These are phyloP conservation scores for Colletotrichum sojae DNA, from an alignment of 2,329 filamentous ascomycete species.

Conservation along the genomic window DNA sequence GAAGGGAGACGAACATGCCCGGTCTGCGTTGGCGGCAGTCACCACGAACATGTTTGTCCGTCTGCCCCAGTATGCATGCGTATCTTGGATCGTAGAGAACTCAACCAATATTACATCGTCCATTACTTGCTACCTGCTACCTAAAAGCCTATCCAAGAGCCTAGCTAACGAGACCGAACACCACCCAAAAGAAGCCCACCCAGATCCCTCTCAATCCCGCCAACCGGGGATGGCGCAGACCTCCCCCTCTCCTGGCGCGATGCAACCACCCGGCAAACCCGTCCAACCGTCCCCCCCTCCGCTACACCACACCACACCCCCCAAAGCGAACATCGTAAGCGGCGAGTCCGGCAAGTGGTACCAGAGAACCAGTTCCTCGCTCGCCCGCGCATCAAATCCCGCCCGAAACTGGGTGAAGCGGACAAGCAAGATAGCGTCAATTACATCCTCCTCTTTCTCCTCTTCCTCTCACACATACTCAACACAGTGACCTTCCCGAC, in stretches of 20 bases:
- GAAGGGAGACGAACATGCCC: too few relatives aligned
- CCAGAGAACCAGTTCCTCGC: too few relatives aligned
- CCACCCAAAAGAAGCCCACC: too few relatives aligned
- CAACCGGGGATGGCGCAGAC: background rate
- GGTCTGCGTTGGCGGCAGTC: too few relatives aligned
- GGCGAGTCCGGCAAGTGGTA: background rate
- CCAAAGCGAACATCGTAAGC: background rate
- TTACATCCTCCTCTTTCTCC: background rate
- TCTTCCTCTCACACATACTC: background rate
- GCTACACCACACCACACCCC: constrained; percentile 24
- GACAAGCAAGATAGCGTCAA: background rate
- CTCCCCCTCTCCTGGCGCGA: background rate
- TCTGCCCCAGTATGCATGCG: too few relatives aligned
- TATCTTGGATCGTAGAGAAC: too few relatives aligned
- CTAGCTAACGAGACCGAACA: background rate
- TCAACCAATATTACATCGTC: too few relatives aligned
- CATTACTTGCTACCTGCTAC: background rate
- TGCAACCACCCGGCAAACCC: constrained; percentile 2
- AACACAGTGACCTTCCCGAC: background rate
- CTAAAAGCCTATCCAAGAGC: constrained; percentile 6
- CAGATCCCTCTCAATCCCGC: background rate
- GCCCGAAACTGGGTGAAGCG: too few relatives aligned
- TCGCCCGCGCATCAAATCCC: too few relatives aligned
- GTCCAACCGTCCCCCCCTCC: background rate
- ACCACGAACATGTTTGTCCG: too few relatives aligned